Base-by-base conservation (phyloP, 1,139 yeast genomes). In the Hyphopichia burtonii region DNA sequence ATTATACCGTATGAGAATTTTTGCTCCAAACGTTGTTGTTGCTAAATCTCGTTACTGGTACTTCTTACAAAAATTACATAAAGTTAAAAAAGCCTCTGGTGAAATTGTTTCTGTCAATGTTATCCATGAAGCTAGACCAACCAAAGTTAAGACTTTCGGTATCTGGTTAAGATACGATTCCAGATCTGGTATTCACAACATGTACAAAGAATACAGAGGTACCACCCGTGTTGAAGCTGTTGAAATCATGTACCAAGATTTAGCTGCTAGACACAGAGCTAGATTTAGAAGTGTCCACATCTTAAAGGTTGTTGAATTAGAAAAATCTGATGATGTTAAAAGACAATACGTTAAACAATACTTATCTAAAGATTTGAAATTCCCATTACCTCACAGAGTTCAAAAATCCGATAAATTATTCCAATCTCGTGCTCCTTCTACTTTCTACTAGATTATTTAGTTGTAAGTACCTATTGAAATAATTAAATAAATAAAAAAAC, bases 11-110 rank as follows among this genome's bases (percentile, higher is more conserved):
- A 93, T 93, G 98, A 90, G 97, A 84, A 90, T 93, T 79, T 93
- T 93, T 78, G 99, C 99, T 70, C 94, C 97, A 68, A 93, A 93
- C 82, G 86, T 83, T 64, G 98, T 93, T 75, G 96, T 93, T 74
- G 99, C 99, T 74, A 93, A 93, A 86, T 93, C 99, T 69, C 93
- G 99, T 82, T 93, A 90, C 96, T 93, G 99, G 99, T 94, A 93
- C 84, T 93, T 93, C 83, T 86, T 93, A 80, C 96, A 91, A 80
- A 90, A 90, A 79, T 86, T 93, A 77, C 96, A 94, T 87, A 93
- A 95, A 84, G 96, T 93, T 71, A 93, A 93, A 93, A 90, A 88
- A 84, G 94, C 99, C 65, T 89, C 96, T 66, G 99, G 99, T 86
- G 99, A 93, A 82, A 80, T 93, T 69, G 96, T 93, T 64, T 80